Base-by-base conservation (phyloP, 352 stramenopile species). In the Phytopythium chamaehyphon region DNA sequence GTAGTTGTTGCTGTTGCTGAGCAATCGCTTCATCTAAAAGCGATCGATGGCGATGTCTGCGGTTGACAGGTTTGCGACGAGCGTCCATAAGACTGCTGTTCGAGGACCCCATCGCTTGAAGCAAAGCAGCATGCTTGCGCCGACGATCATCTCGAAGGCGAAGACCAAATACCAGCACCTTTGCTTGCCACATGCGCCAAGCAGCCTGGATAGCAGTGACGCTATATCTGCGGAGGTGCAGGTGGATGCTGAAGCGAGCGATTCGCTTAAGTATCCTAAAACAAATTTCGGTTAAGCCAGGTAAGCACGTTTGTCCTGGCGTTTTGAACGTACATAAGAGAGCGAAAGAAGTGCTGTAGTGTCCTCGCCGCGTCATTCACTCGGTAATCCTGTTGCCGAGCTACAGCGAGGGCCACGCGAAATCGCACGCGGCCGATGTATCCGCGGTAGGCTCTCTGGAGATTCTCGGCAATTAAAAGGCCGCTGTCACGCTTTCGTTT, bases 121-220 rank as follows among this genome's bases (percentile, higher is more conserved):
- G 40, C 5, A 73, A 64, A 2, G 64, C 71, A 2, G 55, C 33
- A 40, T 70, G 69, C 31, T 84, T 71, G 18, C 57, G 58, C 4
- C 35, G 57, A 6, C 59, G 66, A 23, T 82, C 61, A 43, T 67
- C 64, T 18, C 63, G 66, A 26, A 93, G 43, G 19, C 47, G 54
- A 14, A 49, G 55, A 16, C 77, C 71, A 10, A 73, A 65, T 39
- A 71, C 69, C 3, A 57, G 48, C 15, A 83, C 74, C 51, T 87
- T 89, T 23, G 61, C 75, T 5, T 66, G 54, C 79, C 79, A 93
- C 79, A 93, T 93, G 28, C 82, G 66, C 79, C 79, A 93, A n/a
- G 59, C 73, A 2, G 79, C 67, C 54, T 93, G 82, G 38, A 93
- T 86, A 39, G 62, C 75, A 4, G 57, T 77, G 2, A 70, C 75